Base-by-base conservation (phyloP, 148 eudicot species). In the Vaccinium macrocarpon region DNA sequence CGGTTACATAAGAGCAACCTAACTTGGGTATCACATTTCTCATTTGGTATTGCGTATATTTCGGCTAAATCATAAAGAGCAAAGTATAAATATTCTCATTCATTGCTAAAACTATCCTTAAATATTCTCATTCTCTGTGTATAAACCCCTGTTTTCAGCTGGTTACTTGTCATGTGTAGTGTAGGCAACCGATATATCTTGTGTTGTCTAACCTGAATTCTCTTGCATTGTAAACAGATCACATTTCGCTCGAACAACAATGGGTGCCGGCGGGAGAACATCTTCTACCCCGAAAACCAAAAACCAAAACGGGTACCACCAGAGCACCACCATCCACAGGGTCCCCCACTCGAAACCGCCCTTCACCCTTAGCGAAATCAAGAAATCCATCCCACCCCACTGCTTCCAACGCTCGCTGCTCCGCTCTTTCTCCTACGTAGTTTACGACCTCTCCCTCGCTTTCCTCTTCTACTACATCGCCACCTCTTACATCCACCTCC, bases 351-450 rank as follows among this genome's bases (percentile, higher is more conserved):
- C 84, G 15, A 92, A 89, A 74, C 94, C 94, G 18, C 92, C 94
- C 0, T 92, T 92, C 91, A 88, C 94, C 4, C 82, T 92, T 1
- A 76, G 92, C 57, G 90, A 90, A 27, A 81, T 92, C 83, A 92
- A 92, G 86, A 89, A 89, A 71, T 86, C 89, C 72, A 89, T 92
- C 83, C 92, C 94, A 38, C 92, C 92, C 59, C 91, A 92, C 86
- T 92, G 94, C 85, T 92, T 92, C 79, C 53, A 88, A 11, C 88
- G 94, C 0, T 91, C 94, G 59, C 85, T 91, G 6, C 51, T 88
- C 50, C 87, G 84, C 25, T 92, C 94, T 0, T 89, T 90, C 85
- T 88, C 89, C 52, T 91, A 85, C 49, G 83, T 91, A 0, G 81
- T 88, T 2, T 82, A 82, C 35, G 93, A 92, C 68, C 82, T 92